phyloP scores from a whole-genome alignment of 495 filamentous ascomycete genomes.

The Xylaria venustula region DNA sequence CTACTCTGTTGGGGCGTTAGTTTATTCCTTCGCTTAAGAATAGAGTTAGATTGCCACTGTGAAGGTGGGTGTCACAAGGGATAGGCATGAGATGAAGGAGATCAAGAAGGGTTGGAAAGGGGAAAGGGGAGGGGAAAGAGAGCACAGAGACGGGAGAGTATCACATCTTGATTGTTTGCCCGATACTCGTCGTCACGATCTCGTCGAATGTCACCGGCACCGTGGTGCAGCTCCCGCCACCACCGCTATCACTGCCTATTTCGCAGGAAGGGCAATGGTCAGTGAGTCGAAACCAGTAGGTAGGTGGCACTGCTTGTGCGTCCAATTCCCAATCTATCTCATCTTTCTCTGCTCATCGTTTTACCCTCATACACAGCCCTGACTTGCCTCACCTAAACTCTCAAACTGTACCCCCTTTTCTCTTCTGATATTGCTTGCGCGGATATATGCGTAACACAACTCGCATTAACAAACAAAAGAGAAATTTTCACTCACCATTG shows the following conservation, averaged over 20 bases:
- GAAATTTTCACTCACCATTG: conserved; percentile 4
- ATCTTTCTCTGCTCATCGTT: neutral
- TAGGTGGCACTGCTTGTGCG: too few relatives aligned
- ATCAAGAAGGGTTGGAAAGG: neutral
- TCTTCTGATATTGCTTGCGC: too few relatives aligned
- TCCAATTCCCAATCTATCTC: neutral
- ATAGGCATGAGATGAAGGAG: neutral
- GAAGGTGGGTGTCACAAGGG: too few relatives aligned
- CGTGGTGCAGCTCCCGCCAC: neutral
- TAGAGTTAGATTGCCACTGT: too few relatives aligned
- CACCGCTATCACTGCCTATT: neutral
- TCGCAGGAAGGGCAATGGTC: neutral
- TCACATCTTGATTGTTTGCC: conserved; percentile 14
- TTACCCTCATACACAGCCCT: neutral
- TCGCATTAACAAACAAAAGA: neutral
- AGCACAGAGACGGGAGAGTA: neutral
- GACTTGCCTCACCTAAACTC: neutral
- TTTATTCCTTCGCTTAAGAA: too few relatives aligned
- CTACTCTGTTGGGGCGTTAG: conserved; percentile 51
- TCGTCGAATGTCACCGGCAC: conserved; percentile 10
- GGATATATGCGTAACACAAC: neutral
- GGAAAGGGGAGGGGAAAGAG: neutral
- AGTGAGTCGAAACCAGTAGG: neutral
- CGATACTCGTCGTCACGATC: conserved; percentile 1
- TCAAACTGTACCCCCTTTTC: too few relatives aligned